Evolutionary conservation across 305 asterid species (phyloP).

Genomic region (Rubia peregrina): DNA sequence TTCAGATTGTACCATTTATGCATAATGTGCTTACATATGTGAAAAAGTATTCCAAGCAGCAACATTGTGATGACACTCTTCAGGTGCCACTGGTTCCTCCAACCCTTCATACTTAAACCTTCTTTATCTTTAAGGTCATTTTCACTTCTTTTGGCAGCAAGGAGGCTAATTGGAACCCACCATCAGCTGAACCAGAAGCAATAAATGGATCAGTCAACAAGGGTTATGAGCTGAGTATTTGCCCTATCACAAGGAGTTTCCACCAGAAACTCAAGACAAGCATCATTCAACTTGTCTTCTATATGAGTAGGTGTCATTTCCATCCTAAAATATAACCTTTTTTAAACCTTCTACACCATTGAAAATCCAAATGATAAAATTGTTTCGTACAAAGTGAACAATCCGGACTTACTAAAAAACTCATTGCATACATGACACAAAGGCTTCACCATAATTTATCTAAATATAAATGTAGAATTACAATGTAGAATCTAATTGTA

Average conservation of each 20-base stretch:
- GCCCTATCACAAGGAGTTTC: slow-evolving; percentile 56
- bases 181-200: slow-evolving; percentile 56
- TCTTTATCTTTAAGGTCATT: slow-evolving; percentile 53
- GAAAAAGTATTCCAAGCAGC: slow-evolving; percentile 41
- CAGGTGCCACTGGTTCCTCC: slow-evolving; percentile 45
- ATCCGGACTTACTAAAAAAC: not conserved
- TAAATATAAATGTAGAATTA: not conserved
- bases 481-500: not conserved
- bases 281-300: slow-evolving; percentile 87
- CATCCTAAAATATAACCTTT: slow-evolving; percentile 72
- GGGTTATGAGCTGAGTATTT: slow-evolving; percentile 33
- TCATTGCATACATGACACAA: not conserved
- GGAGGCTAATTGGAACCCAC: slow-evolving; percentile 56
- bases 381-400: not conserved
- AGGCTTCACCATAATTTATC: not conserved
- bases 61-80: slow-evolving; percentile 67
- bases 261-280: slow-evolving; percentile 93
- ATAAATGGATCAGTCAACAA: slow-evolving; percentile 51
- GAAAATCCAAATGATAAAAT: not conserved
- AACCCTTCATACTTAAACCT: slow-evolving; percentile 44
- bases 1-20: no score
- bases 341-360: slow-evolving; percentile 41
- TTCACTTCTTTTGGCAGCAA: slow-evolving; percentile 32
- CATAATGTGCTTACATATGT: no score
- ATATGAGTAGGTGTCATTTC: slow-evolving; percentile 97